phyloP scores from a whole-genome alignment of 192 early-diverging fungal genomes.

The Linnemannia elongata region DNA sequence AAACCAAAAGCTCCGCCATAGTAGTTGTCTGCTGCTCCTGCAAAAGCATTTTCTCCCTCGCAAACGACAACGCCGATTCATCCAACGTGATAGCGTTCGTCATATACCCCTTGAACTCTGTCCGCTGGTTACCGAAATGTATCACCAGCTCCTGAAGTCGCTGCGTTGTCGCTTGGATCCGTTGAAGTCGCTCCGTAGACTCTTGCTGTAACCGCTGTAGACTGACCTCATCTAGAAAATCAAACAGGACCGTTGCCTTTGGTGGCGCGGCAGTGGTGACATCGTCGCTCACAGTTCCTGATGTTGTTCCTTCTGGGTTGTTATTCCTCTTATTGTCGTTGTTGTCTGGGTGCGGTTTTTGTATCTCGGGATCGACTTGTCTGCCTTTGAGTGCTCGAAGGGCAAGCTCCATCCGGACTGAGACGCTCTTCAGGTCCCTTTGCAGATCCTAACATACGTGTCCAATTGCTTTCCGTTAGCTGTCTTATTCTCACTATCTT shows the following conservation, averaged over 20 bases:
- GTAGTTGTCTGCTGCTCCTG: conserved; percentile 61
- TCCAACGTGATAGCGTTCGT: conserved; percentile 54
- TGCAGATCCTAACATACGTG: conserved; percentile 27
- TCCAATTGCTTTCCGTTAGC: neutral
- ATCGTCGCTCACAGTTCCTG: neutral
- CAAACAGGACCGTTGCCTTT: conserved; percentile 25
- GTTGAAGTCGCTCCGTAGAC: conserved; percentile 24
- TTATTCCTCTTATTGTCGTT: neutral
- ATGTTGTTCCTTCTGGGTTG: neutral
- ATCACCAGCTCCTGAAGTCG: conserved; percentile 27
- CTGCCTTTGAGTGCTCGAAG: conserved; percentile 29
- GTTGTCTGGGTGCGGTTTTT: conserved; percentile 10
- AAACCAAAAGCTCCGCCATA: conserved; percentile 65
- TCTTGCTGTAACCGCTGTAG: conserved; percentile 31
- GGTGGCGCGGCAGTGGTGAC: neutral
- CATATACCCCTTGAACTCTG: conserved; percentile 42
- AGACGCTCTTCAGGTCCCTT: conserved; percentile 35
- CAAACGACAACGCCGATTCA: conserved; percentile 56
- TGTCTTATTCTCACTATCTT: too few relatives aligned
- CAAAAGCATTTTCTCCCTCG: conserved; percentile 52
- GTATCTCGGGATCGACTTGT: conserved; percentile 50
- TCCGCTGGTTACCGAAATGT: conserved; percentile 16
- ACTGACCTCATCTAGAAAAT: conserved; percentile 50
- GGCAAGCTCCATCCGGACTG: conserved; percentile 40
- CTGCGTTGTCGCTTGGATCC: conserved; percentile 19